These are phyloP conservation scores for Podosphaera aphanis DNA, from an alignment of 2,329 filamentous ascomycete genomes.

Conservation along the genomic window DNA sequence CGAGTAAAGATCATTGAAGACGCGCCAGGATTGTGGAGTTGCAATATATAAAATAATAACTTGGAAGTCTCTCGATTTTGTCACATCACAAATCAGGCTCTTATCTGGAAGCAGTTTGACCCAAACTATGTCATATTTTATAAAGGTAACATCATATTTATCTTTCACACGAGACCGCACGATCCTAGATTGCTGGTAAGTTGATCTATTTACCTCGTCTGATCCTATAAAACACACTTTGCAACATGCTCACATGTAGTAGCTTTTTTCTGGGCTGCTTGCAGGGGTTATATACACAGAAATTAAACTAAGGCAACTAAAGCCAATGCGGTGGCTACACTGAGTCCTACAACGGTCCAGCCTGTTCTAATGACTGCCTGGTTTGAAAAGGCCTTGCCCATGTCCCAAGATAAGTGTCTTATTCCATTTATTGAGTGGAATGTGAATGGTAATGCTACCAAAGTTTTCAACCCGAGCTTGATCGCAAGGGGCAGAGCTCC, in stretches of 20 bases:
- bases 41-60: too few relatives aligned
- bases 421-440: conserved; percentile 48
- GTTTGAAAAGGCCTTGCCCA: conserved; percentile 36
- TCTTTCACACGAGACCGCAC: too few relatives aligned
- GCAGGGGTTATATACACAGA: conserved; percentile 15
- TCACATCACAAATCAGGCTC: too few relatives aligned
- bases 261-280: not conserved
- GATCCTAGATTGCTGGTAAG: too few relatives aligned
- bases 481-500: conserved; percentile 32
- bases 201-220: too few relatives aligned
- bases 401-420: conserved; percentile 49
- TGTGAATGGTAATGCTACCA: conserved; percentile 39
- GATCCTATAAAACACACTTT: too few relatives aligned
- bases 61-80: too few relatives aligned
- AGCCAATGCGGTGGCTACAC: conserved; percentile 21
- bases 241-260: not conserved
- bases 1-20: too few relatives aligned
- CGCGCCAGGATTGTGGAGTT: too few relatives aligned
- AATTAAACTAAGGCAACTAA: conserved; percentile 12
- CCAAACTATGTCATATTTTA: too few relatives aligned
- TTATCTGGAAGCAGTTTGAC: too few relatives aligned
- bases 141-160: too few relatives aligned
- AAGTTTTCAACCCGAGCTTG: conserved; percentile 35
- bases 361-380: conserved; percentile 39
- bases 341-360: conserved; percentile 36